Conservation (phyloP, 345 rosid species). For the Rhizophora apiculata region DNA sequence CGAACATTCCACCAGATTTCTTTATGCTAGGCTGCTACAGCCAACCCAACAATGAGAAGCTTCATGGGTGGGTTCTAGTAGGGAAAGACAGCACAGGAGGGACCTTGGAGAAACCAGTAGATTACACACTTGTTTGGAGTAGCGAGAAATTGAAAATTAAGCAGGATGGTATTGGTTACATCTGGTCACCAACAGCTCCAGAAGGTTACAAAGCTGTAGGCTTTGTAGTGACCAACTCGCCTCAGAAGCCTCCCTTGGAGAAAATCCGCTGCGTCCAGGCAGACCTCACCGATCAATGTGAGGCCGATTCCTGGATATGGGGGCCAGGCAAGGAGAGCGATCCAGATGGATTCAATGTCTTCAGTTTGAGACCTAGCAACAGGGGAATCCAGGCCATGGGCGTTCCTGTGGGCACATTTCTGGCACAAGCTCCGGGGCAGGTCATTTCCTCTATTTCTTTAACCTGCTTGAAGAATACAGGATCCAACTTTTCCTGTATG, state of each 20-base stretch:
- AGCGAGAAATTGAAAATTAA: constrained; percentile 56
- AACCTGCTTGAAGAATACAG: constrained; percentile 59
- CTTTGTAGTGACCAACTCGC: constrained; percentile 49
- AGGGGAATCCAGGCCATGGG: constrained; percentile 53
- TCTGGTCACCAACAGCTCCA: constrained; percentile 74
- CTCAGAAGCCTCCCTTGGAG: constrained; percentile 62
- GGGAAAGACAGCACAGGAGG: constrained; percentile 41
- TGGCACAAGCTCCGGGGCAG: constrained; percentile 27
- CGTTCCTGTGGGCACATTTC: constrained; percentile 59
- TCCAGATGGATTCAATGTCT: constrained; percentile 38
- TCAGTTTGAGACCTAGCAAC: constrained; percentile 38
- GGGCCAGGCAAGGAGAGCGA: constrained; percentile 27
- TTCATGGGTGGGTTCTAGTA: constrained; percentile 62
- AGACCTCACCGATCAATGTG: constrained; percentile 57
- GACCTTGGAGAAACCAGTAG: constrained; percentile 49
- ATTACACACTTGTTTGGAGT: constrained; percentile 74
- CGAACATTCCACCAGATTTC: constrained; percentile 45
- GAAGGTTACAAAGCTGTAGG: constrained; percentile 71
- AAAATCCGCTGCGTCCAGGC: constrained; percentile 63
- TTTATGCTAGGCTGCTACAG: constrained; percentile 53
- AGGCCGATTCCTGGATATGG: constrained; percentile 58
- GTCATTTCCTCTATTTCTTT: constrained; percentile 20
- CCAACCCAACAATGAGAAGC: constrained; percentile 56
- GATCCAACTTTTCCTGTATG: constrained; percentile 44
- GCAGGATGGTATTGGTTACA: constrained; percentile 57